Evolutionary conservation across 305 asterid genomes (phyloP).

Genomic region (Fraxinus floribunda): DNA sequence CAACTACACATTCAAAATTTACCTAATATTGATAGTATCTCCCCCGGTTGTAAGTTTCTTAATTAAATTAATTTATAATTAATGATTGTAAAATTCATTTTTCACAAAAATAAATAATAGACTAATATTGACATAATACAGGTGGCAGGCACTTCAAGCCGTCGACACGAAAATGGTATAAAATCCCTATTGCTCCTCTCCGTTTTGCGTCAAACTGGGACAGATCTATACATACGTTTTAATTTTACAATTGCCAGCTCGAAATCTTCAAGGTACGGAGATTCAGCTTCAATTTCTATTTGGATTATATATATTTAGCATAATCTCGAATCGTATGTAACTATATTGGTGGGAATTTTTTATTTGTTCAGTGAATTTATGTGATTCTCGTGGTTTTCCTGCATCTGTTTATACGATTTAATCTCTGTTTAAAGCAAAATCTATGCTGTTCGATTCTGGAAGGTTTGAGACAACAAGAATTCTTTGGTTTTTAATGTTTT

Average conservation of each 20-base stretch:
- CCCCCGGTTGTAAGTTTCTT: not conserved
- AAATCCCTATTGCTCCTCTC: not conserved
- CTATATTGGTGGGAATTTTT: not conserved
- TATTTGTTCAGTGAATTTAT: not conserved
- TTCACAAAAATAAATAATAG: not conserved
- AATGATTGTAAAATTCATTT: not conserved
- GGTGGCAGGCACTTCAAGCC: conserved; percentile 10
- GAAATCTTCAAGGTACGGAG: not conserved
- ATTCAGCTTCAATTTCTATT: not conserved
- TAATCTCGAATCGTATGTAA: not conserved
- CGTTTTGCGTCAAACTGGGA: not conserved
- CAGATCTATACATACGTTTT: not conserved
- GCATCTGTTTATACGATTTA: not conserved
- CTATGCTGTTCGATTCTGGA: not conserved
- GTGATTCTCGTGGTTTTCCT: not conserved
- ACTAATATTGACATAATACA: not conserved
- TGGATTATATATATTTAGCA: not conserved
- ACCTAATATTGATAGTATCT: too few relatives aligned
- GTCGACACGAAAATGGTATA: conserved; percentile 25
- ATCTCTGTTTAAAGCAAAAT: not conserved
- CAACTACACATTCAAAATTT: too few relatives aligned
- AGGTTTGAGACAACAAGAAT: not conserved
- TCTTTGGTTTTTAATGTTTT: not conserved
- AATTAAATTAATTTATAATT: not conserved
- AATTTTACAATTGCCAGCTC: not conserved